These are phyloP conservation scores for Macrolepiota dolichaula DNA, from an alignment of 768 basidiomycete genomes.

Conservation along the genomic window DNA sequence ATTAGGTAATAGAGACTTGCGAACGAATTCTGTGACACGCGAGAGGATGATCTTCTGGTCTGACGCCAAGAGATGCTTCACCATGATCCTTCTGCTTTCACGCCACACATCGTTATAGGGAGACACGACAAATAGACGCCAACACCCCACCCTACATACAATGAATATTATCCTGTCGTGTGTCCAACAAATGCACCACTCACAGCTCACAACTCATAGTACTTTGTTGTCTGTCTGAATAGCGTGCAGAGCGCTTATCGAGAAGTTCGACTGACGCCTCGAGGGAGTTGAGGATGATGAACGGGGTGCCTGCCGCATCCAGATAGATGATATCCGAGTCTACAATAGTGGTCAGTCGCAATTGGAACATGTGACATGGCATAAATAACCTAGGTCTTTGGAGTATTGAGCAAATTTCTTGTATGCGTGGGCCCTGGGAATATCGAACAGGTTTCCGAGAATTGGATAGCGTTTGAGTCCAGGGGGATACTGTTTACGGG, in stretches of 20 bases:
- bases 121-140: background rate
- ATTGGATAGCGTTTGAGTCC: slow-evolving; percentile 38
- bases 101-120: slow-evolving; percentile 12
- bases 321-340: slow-evolving; percentile 10
- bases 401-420: background rate
- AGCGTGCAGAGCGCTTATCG: slow-evolving; percentile 19
- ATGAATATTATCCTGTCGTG: background rate
- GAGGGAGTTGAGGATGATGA: slow-evolving; percentile 20
- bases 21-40: background rate
- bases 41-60: background rate
- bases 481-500: slow-evolving; percentile 21
- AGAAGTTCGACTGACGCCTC: slow-evolving; percentile 19
- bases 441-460: slow-evolving; percentile 41
- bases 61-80: background rate
- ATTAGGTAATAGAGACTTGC: slow-evolving; percentile 1
- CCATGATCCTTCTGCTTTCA: slow-evolving; percentile 3
- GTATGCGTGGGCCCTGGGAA: slow-evolving; percentile 27
- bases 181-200: background rate
- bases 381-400: background rate
- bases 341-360: background rate
- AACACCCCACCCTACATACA: background rate
- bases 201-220: slow-evolving; percentile 7
- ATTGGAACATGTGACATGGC: background rate
- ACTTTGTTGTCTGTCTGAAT: slow-evolving; percentile 8
- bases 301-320: slow-evolving; percentile 15